Base-by-base conservation (phyloP, 495 filamentous ascomycete species). In the Penicillium pulvis region DNA sequence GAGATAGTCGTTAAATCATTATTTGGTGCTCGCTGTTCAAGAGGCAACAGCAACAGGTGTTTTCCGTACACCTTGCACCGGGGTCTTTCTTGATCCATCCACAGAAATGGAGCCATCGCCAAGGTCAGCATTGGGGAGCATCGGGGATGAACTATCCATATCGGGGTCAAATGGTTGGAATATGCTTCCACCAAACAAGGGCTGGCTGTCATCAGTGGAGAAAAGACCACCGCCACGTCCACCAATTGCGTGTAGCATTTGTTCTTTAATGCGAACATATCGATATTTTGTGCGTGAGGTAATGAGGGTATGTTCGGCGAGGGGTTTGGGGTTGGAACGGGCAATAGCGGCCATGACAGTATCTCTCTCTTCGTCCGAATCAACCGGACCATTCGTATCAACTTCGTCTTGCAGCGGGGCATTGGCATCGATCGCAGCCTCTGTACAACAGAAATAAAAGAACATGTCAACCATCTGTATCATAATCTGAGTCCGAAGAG, bases 361-460 rank as follows among this genome's bases (percentile, higher is more conserved):
- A 49, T 92, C 89, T 43, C 87, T 88, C 71, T 98, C 94, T 78
- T 97, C 94, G 61, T 98, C 94, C 2, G 88, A 91, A 72, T 98
- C 95, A 28, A 98, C 86, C 1, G 88, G 83, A 31, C 88, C 88
- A 53, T 79, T 80, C 48, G 88, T 90, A 17, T 90, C 87, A 48
- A 81, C 65, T 50, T 97, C 93, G 50, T 97, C 92, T 55, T 90
- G 88, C 6, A 93, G 75, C n/a, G 93, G 92, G 8, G 91, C 92
- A 68, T 93, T 93, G 60, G 93, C 93, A 69, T 96, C 92, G 63
- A 98, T 89, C 33, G 91, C 90, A 42, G 91, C 92, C 76, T 96
- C 90, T 93, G 67, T 71, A 63, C 39, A 28, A 17, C 41, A 41
- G 44, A 24, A 58, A 50, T 46, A 30, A 47, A 36, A 16, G 9